Percentiles rank a stretch among this genome's conserved stretches.
Evolutionary conservation across 2,329 filamentous ascomycete genomes (phyloP).

Genomic region (Corniculantispora saksenae): DNA sequence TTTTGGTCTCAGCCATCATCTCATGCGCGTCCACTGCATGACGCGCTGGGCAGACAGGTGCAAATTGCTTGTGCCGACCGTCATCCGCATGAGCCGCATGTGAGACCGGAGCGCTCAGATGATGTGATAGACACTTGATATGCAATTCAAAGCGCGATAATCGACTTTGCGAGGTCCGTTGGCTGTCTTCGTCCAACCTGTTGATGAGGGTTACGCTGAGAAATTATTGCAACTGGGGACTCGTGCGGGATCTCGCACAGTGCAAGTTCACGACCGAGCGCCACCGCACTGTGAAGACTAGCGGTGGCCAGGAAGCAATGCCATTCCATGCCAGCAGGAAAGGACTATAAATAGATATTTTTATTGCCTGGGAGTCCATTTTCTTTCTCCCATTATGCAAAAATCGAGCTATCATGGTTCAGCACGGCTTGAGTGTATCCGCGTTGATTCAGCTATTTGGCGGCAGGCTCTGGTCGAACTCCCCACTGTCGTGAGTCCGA

Average conservation of each 20-base stretch:
- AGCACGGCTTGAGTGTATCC: too few species aligned
- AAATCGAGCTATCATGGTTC: too few species aligned
- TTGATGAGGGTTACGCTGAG: neutral
- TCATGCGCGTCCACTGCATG: constrained; percentile 9
- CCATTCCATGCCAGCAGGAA: neutral
- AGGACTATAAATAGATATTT: neutral
- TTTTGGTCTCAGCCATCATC: constrained; percentile 13
- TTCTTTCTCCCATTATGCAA: too few species aligned
- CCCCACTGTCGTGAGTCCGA: too few species aligned
- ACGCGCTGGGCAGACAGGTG: neutral
- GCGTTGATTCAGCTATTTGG: too few species aligned
- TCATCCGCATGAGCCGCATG: constrained; percentile 7
- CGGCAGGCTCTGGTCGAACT: too few species aligned
- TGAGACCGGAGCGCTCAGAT: neutral
- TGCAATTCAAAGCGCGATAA: neutral
- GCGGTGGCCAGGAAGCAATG: neutral
- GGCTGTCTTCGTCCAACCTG: neutral
- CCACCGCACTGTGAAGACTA: neutral
- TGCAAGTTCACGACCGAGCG: neutral
- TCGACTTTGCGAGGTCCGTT: neutral
- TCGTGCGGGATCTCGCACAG: neutral
- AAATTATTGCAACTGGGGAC: neutral
- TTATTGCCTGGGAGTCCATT: too few species aligned
- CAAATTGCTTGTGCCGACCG: neutral
- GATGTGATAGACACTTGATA: neutral